Conservation (phyloP, 345 rosid species). For the Eucalyptus marginata region DNA sequence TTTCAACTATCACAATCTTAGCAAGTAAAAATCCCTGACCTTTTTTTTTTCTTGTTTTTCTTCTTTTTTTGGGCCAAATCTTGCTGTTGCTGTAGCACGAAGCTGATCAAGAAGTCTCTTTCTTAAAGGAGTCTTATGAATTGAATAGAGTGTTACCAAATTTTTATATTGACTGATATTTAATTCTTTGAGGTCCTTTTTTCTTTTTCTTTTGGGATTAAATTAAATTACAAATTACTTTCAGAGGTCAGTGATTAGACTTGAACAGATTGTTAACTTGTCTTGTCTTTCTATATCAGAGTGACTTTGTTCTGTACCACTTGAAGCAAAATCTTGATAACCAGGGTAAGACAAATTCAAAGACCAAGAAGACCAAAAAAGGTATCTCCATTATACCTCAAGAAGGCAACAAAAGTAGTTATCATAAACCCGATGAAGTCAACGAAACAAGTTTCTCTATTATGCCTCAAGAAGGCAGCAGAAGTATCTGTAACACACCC, state of each 20-base stretch:
- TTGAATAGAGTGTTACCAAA: neutral
- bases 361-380: neutral
- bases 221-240: neutral
- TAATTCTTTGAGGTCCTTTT: neutral
- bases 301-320: neutral
- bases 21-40: neutral
- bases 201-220: neutral
- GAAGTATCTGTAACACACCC: neutral
- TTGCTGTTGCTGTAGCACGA: neutral
- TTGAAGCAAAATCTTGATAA: neutral
- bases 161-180: neutral
- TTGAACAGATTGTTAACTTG: neutral
- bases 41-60: neutral
- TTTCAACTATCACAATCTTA: neutral
- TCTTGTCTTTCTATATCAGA: neutral
- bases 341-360: neutral
- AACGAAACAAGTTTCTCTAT: neutral
- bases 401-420: neutral
- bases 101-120: neutral
- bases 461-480: neutral
- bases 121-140: neutral
- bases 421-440: neutral
- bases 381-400: neutral
- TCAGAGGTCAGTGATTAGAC: neutral
- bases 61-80: neutral